A percentile compares a stretch with the other conserved stretches of the same genome.
Evolutionary conservation across 495 filamentous ascomycete genomes (phyloP).

Genomic region (Neurospora sp.): DNA sequence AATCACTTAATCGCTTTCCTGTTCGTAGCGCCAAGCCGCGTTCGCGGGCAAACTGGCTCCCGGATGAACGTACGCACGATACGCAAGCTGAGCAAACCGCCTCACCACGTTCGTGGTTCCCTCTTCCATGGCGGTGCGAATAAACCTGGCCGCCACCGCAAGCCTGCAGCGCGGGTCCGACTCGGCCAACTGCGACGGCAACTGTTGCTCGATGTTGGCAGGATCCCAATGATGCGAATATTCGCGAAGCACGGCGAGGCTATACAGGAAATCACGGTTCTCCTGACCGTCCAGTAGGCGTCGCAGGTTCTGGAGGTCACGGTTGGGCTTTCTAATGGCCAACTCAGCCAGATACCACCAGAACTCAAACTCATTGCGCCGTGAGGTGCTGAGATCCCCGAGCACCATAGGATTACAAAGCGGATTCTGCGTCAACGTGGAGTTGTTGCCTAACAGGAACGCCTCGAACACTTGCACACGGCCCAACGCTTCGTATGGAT

Average conservation of each 20-base stretch:
- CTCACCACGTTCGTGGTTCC: conserved; percentile 74
- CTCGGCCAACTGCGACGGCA: conserved; percentile 55
- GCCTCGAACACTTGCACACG: conserved; percentile 67
- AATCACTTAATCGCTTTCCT: background rate
- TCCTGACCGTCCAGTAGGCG: conserved; percentile 65
- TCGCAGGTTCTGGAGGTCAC: conserved; percentile 44
- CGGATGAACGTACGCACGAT: conserved; percentile 33
- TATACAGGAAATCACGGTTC: conserved; percentile 88
- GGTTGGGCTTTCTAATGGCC: conserved; percentile 48
- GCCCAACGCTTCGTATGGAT: conserved; percentile 49
- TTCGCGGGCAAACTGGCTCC: conserved; percentile 25
- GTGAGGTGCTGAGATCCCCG: conserved; percentile 40
- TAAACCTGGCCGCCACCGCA: conserved; percentile 70
- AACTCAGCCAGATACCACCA: conserved; percentile 62
- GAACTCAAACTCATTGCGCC: conserved; percentile 61
- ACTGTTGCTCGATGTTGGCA: conserved; percentile 48
- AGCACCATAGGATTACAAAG: conserved; percentile 27
- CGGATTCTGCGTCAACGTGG: conserved; percentile 49
- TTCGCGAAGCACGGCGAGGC: conserved; percentile 69
- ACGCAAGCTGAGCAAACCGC: conserved; percentile 63
- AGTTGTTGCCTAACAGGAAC: conserved; percentile 50
- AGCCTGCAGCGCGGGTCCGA: conserved; percentile 63
- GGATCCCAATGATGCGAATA: conserved; percentile 57
- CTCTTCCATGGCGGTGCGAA: conserved; percentile 56
- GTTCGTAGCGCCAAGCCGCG: background rate